Percentiles rank a stretch among this genome's conserved stretches.
Evolutionary conservation across 2,329 filamentous ascomycete genomes (phyloP).

Genomic region (Lasiodiplodia sp.): DNA sequence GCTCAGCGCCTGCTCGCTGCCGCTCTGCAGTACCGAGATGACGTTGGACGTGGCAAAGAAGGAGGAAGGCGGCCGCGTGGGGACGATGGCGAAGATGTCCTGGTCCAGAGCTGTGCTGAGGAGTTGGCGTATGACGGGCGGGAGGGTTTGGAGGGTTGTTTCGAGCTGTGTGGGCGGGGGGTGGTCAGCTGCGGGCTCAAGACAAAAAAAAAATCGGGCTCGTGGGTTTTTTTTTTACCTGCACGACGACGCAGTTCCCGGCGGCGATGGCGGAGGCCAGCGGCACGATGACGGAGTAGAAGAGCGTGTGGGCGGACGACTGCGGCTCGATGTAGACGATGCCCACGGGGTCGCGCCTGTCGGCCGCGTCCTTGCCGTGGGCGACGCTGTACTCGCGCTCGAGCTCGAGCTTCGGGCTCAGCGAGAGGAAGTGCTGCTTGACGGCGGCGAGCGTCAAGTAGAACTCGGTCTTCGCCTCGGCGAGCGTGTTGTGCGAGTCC

Average conservation of each 20-base stretch:
- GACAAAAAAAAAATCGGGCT: not conserved
- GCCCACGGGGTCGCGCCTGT: constrained; percentile 47
- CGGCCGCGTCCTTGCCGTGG: constrained; percentile 48
- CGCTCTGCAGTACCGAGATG: constrained; percentile 46
- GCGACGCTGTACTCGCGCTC: constrained; percentile 54
- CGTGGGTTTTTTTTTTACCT: constrained; percentile 50
- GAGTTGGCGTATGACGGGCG: constrained; percentile 47
- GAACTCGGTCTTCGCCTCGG: constrained; percentile 53
- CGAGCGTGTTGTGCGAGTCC: constrained; percentile 46
- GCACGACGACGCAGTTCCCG: constrained; percentile 60
- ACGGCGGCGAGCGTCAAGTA: constrained; percentile 51
- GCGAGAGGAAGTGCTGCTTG: constrained; percentile 48
- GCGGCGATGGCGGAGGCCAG: constrained; percentile 58
- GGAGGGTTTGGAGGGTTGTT: constrained; percentile 49
- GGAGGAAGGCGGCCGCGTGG: constrained; percentile 40
- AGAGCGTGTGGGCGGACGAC: constrained; percentile 51
- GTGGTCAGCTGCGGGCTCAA: not conserved
- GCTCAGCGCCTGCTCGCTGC: constrained; percentile 17
- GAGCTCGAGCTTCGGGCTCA: constrained; percentile 49
- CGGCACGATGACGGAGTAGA: constrained; percentile 56
- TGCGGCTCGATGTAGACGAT: constrained; percentile 59
- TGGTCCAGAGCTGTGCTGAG: constrained; percentile 53
- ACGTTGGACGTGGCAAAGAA: constrained; percentile 36
- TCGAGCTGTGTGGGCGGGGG: constrained; percentile 42
- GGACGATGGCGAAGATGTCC: constrained; percentile 58